Evolutionary conservation across 208 protist genomes (phyloP).

Genomic region (Crithidia brevicula): DNA sequence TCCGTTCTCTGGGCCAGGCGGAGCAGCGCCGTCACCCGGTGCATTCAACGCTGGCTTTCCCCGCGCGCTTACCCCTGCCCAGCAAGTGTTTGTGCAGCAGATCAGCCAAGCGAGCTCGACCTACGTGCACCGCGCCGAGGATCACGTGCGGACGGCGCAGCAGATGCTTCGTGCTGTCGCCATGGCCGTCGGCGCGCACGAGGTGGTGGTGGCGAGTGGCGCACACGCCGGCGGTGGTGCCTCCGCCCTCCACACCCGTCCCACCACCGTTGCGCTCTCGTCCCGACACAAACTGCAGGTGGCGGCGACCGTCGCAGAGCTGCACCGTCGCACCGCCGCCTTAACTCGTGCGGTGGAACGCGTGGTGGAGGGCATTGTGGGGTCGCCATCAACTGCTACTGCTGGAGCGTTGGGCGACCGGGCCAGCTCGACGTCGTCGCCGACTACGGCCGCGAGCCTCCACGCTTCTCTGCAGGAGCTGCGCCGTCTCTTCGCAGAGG

Average conservation of each 20-base stretch:
- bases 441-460: constrained; percentile 14
- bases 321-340: constrained; percentile 56
- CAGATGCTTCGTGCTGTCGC: constrained; percentile 38
- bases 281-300: constrained; percentile 42
- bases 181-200: constrained; percentile 28
- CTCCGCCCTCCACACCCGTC: neutral
- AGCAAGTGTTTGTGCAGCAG: constrained; percentile 42
- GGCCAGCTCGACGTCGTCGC: neutral
- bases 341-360: constrained; percentile 45
- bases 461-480: constrained; percentile 47
- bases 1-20: neutral
- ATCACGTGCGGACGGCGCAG: constrained; percentile 51
- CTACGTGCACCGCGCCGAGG: constrained; percentile 46
- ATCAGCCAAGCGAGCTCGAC: constrained; percentile 43
- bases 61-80: constrained; percentile 12
- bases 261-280: constrained; percentile 19
- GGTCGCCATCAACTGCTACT: neutral
- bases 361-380: constrained; percentile 33
- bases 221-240: neutral
- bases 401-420: neutral
- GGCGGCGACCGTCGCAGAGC: constrained; percentile 41
- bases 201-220: constrained; percentile 2
- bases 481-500: constrained; percentile 45
- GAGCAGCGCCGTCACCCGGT: neutral
- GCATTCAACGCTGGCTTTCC: neutral